These are phyloP conservation scores for Ogataea trehaloabstinens DNA, from an alignment of 805 yeast species.

Conservation along the genomic window DNA sequence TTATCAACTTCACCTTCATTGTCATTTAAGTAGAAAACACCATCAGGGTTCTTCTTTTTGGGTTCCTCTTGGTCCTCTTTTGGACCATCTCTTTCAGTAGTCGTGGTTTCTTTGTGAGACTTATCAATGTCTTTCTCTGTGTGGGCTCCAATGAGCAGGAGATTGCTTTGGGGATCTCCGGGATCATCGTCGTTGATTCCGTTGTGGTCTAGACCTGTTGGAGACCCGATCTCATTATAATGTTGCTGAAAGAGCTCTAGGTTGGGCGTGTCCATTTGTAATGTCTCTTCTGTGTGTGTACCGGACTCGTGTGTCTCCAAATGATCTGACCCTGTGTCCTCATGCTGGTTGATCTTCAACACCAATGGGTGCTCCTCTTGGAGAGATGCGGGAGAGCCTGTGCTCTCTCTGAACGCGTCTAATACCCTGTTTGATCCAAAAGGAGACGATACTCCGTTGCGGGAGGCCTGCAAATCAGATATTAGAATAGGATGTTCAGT, in stretches of 20 bases:
- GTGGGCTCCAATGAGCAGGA: slow-evolving; percentile 7
- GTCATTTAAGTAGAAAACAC: neutral
- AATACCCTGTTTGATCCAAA: neutral
- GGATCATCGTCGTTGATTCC: slow-evolving; percentile 3
- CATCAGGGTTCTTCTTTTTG: slow-evolving; percentile 8
- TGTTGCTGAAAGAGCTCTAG: slow-evolving; percentile 18
- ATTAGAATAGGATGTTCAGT: slow-evolving; percentile 37
- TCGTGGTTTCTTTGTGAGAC: too few relatives aligned
- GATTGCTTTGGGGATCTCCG: slow-evolving; percentile 2
- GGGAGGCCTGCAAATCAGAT: slow-evolving; percentile 10
- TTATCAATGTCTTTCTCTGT: too few relatives aligned
- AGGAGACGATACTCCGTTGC: slow-evolving; percentile 4
- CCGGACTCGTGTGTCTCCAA: neutral
- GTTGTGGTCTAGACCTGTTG: slow-evolving; percentile 3
- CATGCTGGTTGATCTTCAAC: neutral
- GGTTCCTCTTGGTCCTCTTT: slow-evolving; percentile 10
- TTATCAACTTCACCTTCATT: neutral
- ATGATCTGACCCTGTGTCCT: neutral
- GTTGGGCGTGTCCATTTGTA: slow-evolving; percentile 15
- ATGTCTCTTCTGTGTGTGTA: neutral
- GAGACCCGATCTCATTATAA: slow-evolving; percentile 10
- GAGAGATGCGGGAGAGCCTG: slow-evolving; percentile 6
- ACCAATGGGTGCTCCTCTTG: slow-evolving; percentile 13
- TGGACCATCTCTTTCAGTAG: too few relatives aligned
- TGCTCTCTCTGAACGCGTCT: slow-evolving; percentile 7